Evolutionary conservation across 805 yeast species (phyloP).

Genomic region (Dipodascopsis uninucleata): DNA sequence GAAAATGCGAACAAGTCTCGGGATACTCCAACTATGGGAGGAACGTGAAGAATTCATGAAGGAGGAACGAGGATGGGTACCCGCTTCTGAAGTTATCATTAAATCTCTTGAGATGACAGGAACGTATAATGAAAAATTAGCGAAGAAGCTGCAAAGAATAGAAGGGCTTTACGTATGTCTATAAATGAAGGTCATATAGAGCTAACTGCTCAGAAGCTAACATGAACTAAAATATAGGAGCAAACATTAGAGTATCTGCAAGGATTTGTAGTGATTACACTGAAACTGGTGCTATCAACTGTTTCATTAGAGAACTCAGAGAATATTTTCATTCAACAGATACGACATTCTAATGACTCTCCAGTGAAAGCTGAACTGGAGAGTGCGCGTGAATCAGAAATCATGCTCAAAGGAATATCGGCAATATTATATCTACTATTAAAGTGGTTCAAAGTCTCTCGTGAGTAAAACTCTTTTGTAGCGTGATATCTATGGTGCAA

Average conservation of each 20-base stretch:
- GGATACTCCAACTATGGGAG: constrained; percentile 65
- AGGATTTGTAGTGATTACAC: constrained; percentile 59
- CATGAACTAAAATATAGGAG: constrained; percentile 45
- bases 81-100: no score
- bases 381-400: constrained; percentile 52
- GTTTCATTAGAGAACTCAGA: constrained; percentile 30
- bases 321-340: no score
- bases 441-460: constrained; percentile 77
- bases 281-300: constrained; percentile 60
- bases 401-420: constrained; percentile 55
- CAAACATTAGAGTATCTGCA: constrained; percentile 53
- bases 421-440: constrained; percentile 52
- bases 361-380: constrained; percentile 18
- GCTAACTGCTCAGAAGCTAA: no score
- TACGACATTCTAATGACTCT: not conserved
- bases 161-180: no score
- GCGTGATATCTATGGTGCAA: not conserved
- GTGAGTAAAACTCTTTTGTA: constrained; percentile 7
- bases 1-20: constrained; percentile 61
- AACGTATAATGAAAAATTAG: no score
- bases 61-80: constrained; percentile 68
- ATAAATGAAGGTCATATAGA: no score
- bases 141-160: no score
- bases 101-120: no score
- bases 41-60: constrained; percentile 68